A percentile compares a stretch with the other conserved stretches of the same genome.
phyloP scores from a whole-genome alignment of 1,284 basidiomycete genomes.

The Takashimella koratensis region DNA sequence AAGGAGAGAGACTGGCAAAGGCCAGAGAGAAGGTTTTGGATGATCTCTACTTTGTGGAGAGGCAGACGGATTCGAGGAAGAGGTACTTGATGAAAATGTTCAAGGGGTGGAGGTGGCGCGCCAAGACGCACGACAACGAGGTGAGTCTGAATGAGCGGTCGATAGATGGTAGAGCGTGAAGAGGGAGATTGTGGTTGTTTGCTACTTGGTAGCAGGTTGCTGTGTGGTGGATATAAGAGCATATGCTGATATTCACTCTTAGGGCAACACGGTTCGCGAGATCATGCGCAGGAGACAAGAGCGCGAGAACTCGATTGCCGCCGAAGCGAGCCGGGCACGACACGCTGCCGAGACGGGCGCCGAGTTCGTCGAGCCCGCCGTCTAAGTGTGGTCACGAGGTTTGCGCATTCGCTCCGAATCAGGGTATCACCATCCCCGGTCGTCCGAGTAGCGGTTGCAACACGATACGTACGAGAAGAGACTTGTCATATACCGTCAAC shows the following conservation, averaged over 20 bases:
- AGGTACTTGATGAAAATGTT: conserved; percentile 26
- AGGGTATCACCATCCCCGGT: background rate
- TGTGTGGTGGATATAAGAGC: background rate
- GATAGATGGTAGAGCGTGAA: too few relatives aligned
- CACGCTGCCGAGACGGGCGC: background rate
- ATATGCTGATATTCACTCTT: conserved; percentile 7
- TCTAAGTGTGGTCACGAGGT: too few relatives aligned
- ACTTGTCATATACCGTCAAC: too few relatives aligned
- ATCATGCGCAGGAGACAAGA: conserved; percentile 51
- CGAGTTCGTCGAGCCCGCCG: too few relatives aligned
- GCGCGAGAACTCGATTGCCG: conserved; percentile 56
- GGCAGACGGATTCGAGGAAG: conserved; percentile 54
- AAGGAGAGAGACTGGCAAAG: conserved; percentile 53
- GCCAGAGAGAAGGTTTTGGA: conserved; percentile 61
- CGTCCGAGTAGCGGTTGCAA: too few relatives aligned
- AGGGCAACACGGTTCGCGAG: conserved; percentile 44
- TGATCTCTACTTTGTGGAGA: conserved; percentile 55
- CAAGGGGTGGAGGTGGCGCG: conserved; percentile 44
- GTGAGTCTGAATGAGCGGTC: conserved; percentile 30
- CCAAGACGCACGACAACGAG: conserved; percentile 37
- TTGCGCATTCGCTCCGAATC: background rate
- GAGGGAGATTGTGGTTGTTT: too few relatives aligned
- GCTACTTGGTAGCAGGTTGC: too few relatives aligned
- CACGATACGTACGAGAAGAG: too few relatives aligned
- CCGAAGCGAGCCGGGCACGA: background rate